A percentile compares a stretch with the other conserved stretches of the same genome.
These are phyloP conservation scores for Whalleya microplaca DNA, from an alignment of 2,329 filamentous ascomycete species.

Conservation along the genomic window DNA sequence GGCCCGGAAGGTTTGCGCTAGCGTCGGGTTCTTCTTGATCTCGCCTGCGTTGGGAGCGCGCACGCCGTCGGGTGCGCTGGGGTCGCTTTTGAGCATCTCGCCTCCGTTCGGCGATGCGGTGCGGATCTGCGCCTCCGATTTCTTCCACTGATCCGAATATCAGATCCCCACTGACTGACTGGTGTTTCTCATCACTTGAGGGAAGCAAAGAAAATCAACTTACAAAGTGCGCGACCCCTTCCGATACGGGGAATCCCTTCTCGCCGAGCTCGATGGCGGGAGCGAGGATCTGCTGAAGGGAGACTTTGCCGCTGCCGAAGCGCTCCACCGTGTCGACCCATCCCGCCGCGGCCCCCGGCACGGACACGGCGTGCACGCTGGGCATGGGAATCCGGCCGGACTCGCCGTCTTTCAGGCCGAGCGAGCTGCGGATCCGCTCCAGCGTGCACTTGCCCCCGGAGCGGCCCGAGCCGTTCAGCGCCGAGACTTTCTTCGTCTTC, in stretches of 20 bases:
- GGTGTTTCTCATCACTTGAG: background rate
- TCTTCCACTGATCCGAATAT: conserved; percentile 66
- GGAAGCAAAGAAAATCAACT: conserved; percentile 38
- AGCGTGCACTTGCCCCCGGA: conserved; percentile 71
- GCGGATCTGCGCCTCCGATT: conserved; percentile 65
- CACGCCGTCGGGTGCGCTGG: conserved; percentile 67
- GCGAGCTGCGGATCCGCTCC: conserved; percentile 68
- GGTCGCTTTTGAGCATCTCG: conserved; percentile 85
- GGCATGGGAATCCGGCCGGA: conserved; percentile 69
- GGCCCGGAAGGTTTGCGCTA: conserved; percentile 80
- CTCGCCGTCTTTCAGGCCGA: conserved; percentile 63
- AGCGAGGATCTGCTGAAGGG: conserved; percentile 73
- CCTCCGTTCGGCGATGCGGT: conserved; percentile 80
- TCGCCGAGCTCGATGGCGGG: conserved; percentile 88
- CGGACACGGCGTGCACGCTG: conserved; percentile 81
- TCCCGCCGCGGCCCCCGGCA: conserved; percentile 88
- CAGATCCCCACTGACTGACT: background rate
- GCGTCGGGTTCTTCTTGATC: conserved; percentile 81
- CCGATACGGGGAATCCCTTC: conserved; percentile 86
- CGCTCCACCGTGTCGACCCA: conserved; percentile 89
- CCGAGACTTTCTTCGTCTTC: conserved; percentile 77
- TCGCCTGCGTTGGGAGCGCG: conserved; percentile 80
- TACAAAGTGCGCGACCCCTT: conserved; percentile 72
- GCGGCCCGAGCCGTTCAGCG: conserved; percentile 92
- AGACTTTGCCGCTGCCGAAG: conserved; percentile 87